Evolutionary conservation across 208 protist species (phyloP), one percentile per base, ranked within the genome.

Genomic region (Acanthamoeba royreba): DNA sequence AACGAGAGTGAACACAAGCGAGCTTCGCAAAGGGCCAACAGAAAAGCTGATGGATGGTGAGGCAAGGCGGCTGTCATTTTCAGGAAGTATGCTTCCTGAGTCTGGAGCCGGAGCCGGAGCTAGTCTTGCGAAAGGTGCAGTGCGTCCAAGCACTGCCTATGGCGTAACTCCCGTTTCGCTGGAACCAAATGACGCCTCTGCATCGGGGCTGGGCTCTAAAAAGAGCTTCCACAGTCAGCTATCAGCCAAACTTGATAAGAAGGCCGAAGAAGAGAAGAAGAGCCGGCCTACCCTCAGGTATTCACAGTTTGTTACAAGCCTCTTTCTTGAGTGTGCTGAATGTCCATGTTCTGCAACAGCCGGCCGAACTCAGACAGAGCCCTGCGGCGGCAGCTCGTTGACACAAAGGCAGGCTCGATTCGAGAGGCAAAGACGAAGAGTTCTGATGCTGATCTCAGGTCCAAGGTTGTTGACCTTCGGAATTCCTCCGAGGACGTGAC

Each of bases 141-240:
- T 43, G 42, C 72, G 72, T 0, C 72, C 72, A 43, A 83, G 72
- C 72, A 83, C 72, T 38, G 52, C 72, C 25, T 83, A 83, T 31
- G 72, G 72, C 72, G 35, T 83, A 25, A 52, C 72, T 2, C 72
- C 72, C 28, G 35, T 83, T 43, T 17, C 35, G 72, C 42, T 83
- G 22, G 72, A 83, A 11, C 72, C 72, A 4, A 33, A 4, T 43
- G 72, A 83, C 58, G 19, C 7, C 49, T 22, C 58, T 7, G 58
- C 58, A 0, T 79, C 66, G 13, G 66, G 43, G 25, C 72, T 83
- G 8, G 43, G 40, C 0, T 46, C 72, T n/a, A 83, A 52, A 43
- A 83, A 83, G 72, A 83, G 72, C 72, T 83, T 83, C 72, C 72
- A 83, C 42, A 52, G 72, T 43, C 72, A 83, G 35, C 72, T 83